Evolutionary conservation across 2,329 filamentous ascomycete species (phyloP).

Genomic region (Aspergillus intermedius): DNA sequence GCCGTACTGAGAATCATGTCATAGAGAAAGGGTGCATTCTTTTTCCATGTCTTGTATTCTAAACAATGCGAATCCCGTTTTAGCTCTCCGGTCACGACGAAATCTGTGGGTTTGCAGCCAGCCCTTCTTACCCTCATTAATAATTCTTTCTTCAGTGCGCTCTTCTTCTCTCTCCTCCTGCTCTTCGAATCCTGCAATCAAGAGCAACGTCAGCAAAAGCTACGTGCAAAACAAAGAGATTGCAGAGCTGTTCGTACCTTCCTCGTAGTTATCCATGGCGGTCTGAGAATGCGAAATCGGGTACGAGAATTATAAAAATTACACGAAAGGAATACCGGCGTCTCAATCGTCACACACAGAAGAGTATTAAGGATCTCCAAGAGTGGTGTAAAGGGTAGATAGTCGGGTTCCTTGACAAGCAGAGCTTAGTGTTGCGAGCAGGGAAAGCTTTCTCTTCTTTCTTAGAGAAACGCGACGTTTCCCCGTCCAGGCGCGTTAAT

Average conservation of each 20-base stretch:
- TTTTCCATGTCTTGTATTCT: conserved; percentile 99
- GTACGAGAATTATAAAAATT: conserved; percentile 1
- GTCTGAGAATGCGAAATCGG: background rate
- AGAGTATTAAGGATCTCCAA: background rate
- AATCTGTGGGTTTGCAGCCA: background rate
- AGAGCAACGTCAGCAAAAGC: conserved; percentile 12
- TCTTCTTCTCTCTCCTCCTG: conserved; percentile 59
- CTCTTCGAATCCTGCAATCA: conserved; percentile 27
- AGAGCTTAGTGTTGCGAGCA: conserved; percentile 13
- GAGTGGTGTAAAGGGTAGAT: background rate
- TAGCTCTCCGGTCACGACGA: background rate
- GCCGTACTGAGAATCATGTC: conserved; percentile 95
- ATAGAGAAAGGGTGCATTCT: conserved; percentile 97
- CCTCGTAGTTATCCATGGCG: conserved; percentile 32
- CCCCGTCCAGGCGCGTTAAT: conserved; percentile 29
- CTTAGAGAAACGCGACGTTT: conserved; percentile 19
- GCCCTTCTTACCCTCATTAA: conserved; percentile 69
- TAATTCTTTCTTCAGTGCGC: conserved; percentile 74
- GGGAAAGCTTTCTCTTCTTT: conserved; percentile 8
- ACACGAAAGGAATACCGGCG: background rate
- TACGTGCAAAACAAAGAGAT: conserved; percentile 5
- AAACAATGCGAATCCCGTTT: conserved; percentile 3
- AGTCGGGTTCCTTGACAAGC: background rate
- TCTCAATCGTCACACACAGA: background rate
- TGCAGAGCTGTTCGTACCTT: conserved; percentile 18